Conservation (phyloP, 495 filamentous ascomycete genomes). For the Penicillium paradoxum region DNA sequence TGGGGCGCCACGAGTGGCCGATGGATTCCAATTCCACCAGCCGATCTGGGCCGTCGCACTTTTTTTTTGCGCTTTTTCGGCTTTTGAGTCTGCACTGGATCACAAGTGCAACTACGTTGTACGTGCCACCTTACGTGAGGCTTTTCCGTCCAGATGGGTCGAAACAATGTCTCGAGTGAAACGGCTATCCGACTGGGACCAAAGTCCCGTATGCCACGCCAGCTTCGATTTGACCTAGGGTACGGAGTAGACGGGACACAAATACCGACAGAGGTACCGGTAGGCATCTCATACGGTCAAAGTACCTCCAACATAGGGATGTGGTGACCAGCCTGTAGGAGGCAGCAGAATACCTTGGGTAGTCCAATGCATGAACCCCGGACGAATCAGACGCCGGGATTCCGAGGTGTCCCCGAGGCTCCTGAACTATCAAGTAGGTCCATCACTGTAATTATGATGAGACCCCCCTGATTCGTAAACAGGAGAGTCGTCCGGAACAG, state of each 20-base stretch:
- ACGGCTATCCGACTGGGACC: neutral
- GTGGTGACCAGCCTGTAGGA: neutral
- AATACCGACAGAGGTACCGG: slow-evolving; percentile 6
- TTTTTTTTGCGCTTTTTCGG: neutral
- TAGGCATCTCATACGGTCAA: neutral
- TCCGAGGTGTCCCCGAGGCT: slow-evolving; percentile 1
- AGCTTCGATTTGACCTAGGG: slow-evolving; percentile 6
- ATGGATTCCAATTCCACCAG: slow-evolving; percentile 5
- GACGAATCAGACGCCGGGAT: slow-evolving; percentile 16
- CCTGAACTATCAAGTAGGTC: slow-evolving; percentile 24
- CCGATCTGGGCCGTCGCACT: slow-evolving; percentile 4
- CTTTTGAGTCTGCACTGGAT: slow-evolving; percentile 1
- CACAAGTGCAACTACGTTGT: slow-evolving; percentile 18
- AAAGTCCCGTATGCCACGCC: slow-evolving; percentile 2
- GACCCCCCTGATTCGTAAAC: slow-evolving; percentile 14
- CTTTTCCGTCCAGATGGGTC: neutral
- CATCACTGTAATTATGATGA: slow-evolving; percentile 7
- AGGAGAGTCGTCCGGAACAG: neutral
- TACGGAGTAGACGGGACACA: slow-evolving; percentile 11
- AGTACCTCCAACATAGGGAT: neutral
- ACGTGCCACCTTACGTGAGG: slow-evolving; percentile 6
- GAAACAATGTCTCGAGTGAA: slow-evolving; percentile 6
- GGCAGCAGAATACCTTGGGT: neutral
- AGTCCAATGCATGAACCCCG: slow-evolving; percentile 10
- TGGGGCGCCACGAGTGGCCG: slow-evolving; percentile 2